These are phyloP conservation scores for Phytophthora citricola DNA, from an alignment of 352 stramenopile genomes.

Conservation along the genomic window DNA sequence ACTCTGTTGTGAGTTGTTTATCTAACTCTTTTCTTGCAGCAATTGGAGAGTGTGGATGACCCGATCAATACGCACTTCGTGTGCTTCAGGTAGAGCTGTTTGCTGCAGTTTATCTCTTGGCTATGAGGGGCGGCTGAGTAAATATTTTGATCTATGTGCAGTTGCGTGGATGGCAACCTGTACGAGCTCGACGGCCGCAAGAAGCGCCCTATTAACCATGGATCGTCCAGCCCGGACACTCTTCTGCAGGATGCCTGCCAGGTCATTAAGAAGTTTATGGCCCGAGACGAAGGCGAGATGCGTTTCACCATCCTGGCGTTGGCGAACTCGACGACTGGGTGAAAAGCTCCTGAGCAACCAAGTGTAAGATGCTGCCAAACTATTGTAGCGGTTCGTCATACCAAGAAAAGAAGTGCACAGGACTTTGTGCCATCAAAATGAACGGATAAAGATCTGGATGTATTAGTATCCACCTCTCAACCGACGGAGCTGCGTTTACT, in stretches of 20 bases:
- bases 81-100: conserved; percentile 83
- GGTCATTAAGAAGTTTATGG: conserved; percentile 95
- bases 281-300: conserved; percentile 93
- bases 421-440: no score
- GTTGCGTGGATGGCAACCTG: conserved; percentile 89
- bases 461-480: conserved; percentile 1
- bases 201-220: conserved; percentile 94
- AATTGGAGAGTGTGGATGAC: conserved; percentile 92
- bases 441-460: no score
- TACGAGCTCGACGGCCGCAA: conserved; percentile 98
- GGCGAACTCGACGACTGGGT: conserved; percentile 65
- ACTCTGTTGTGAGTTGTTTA: not conserved
- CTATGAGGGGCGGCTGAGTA: not conserved
- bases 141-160: conserved; percentile 30
- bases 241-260: conserved; percentile 91
- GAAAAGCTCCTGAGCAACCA: not conserved
- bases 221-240: conserved; percentile 81
- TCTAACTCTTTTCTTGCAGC: conserved; percentile 37
- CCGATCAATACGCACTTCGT: conserved; percentile 97
- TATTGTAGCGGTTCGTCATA: conserved; percentile 3
- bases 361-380: conserved; percentile 13
- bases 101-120: not conserved
- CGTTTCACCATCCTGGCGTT: conserved; percentile 96
- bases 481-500: conserved; percentile 25
- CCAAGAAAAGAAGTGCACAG: not conserved